phyloP scores from a whole-genome alignment of 2,329 filamentous ascomycete species.

The Sclerotinia trifoliorum region DNA sequence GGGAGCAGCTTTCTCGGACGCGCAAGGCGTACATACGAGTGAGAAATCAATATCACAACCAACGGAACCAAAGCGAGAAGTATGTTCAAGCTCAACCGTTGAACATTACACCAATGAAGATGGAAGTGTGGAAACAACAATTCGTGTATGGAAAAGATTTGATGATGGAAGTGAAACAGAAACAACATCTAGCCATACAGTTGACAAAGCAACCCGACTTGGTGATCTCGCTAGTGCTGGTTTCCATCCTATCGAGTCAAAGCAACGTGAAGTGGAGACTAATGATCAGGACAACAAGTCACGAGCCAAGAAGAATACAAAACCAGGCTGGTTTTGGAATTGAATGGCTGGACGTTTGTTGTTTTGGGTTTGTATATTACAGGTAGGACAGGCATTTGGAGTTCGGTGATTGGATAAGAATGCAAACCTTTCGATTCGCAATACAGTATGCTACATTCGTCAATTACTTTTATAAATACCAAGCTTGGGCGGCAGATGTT shows the following conservation, averaged over 20 bases:
- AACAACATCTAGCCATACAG: slow-evolving; percentile 20
- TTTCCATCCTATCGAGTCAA: not conserved
- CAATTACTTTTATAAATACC: slow-evolving; percentile 14
- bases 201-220: not conserved
- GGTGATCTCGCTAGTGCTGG: not conserved
- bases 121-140: slow-evolving; percentile 26
- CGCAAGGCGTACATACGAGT: not conserved
- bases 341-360: slow-evolving; percentile 9
- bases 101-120: slow-evolving; percentile 26
- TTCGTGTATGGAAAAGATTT: slow-evolving; percentile 23
- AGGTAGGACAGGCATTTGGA: slow-evolving; percentile 1
- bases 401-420: slow-evolving; percentile 18
- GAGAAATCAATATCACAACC: not conserved
- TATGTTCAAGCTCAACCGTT: slow-evolving; percentile 25
- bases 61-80: slow-evolving; percentile 8
- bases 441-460: slow-evolving; percentile 3
- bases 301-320: slow-evolving; percentile 14
- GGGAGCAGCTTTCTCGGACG: not conserved
- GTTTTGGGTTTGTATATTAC: slow-evolving; percentile 2
- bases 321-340: slow-evolving; percentile 28
- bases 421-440: slow-evolving; percentile 2
- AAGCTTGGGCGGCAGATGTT: slow-evolving; percentile 8
- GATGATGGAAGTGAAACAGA: slow-evolving; percentile 26
- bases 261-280: not conserved
- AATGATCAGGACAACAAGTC: not conserved